These are phyloP conservation scores for Phytophthora citrophthora DNA, from an alignment of 352 stramenopile genomes.

Conservation along the genomic window DNA sequence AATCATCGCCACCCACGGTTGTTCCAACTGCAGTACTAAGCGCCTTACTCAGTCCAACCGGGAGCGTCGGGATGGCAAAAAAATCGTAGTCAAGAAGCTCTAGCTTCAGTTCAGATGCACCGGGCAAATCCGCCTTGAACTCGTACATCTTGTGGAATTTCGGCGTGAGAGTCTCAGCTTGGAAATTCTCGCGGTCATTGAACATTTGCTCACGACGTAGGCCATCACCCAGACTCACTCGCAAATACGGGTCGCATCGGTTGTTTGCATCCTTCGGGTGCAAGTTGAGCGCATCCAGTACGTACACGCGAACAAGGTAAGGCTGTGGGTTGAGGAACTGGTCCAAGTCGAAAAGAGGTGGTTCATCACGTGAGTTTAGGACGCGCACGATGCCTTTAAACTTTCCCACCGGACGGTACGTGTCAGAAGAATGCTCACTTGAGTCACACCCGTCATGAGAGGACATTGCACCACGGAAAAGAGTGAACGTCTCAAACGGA, in stretches of 20 bases:
- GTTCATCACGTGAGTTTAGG: slow-evolving; percentile 69
- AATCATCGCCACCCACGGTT: slow-evolving; percentile 78
- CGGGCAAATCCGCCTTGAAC: slow-evolving; percentile 90
- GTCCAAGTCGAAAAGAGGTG: slow-evolving; percentile 76
- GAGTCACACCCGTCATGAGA: slow-evolving; percentile 44
- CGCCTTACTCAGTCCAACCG: slow-evolving; percentile 57
- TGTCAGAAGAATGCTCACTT: slow-evolving; percentile 28
- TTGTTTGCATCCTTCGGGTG: slow-evolving; percentile 85
- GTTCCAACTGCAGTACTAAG: slow-evolving; percentile 52
- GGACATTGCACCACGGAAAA: slow-evolving; percentile 67
- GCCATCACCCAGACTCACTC: slow-evolving; percentile 80
- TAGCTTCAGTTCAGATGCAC: slow-evolving; percentile 69
- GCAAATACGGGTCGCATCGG: slow-evolving; percentile 88
- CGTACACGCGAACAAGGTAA: slow-evolving; percentile 89
- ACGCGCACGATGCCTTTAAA: slow-evolving; percentile 93
- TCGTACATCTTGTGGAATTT: slow-evolving; percentile 93
- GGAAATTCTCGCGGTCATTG: slow-evolving; percentile 84
- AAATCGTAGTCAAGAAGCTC: slow-evolving; percentile 81
- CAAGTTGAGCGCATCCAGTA: slow-evolving; percentile 83
- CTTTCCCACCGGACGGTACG: slow-evolving; percentile 70
- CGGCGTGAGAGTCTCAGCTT: slow-evolving; percentile 72
- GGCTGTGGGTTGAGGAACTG: slow-evolving; percentile 75
- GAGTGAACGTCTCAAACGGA: slow-evolving; percentile 83
- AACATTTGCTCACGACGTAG: slow-evolving; percentile 71
- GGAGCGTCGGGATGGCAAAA: slow-evolving; percentile 65